A percentile compares a stretch with the other conserved stretches of the same genome.
Evolutionary conservation across 2,329 filamentous ascomycete genomes (phyloP).

Genomic region (Tolypocladium nubicola): DNA sequence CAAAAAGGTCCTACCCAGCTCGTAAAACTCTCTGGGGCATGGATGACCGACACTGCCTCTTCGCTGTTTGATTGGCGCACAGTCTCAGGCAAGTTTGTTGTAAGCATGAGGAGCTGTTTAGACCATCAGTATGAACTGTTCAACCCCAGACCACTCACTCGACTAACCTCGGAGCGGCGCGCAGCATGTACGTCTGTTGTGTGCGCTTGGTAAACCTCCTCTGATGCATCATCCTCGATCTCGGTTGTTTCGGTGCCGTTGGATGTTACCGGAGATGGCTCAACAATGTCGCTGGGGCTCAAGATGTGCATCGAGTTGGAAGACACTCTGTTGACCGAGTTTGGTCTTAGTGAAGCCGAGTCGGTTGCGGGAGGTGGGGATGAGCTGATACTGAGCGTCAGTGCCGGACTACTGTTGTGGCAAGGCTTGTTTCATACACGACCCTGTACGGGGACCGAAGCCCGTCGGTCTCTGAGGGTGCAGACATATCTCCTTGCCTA

Average conservation of each 20-base stretch:
- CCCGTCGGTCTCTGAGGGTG: slow-evolving; percentile 41
- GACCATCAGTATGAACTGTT: slow-evolving; percentile 5
- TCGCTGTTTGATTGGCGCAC: slow-evolving; percentile 54
- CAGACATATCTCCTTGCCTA: slow-evolving; percentile 41
- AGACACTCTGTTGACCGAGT: slow-evolving; percentile 35
- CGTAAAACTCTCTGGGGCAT: slow-evolving; percentile 74
- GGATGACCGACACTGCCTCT: slow-evolving; percentile 81
- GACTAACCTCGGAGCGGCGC: slow-evolving; percentile 20
- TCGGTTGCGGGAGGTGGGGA: slow-evolving; percentile 27
- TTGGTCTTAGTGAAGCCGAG: slow-evolving; percentile 39
- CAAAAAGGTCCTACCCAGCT: slow-evolving; percentile 52
- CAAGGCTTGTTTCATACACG: slow-evolving; percentile 31
- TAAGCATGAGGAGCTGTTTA: slow-evolving; percentile 38
- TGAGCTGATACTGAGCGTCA: slow-evolving; percentile 15
- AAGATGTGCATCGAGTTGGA: slow-evolving; percentile 45
- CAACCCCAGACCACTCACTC: neutral
- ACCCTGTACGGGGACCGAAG: slow-evolving; percentile 37
- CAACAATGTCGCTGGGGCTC: slow-evolving; percentile 60
- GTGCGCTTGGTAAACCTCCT: slow-evolving; percentile 38
- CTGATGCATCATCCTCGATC: slow-evolving; percentile 66
- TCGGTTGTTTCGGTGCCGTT: slow-evolving; percentile 76
- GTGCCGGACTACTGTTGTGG: neutral
- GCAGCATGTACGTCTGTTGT: slow-evolving; percentile 4
- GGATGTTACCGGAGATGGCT: slow-evolving; percentile 76
- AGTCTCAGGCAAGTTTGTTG: slow-evolving; percentile 46